A percentile compares a stretch with the other conserved stretches of the same genome.
Conservation (phyloP, 345 rosid species). For the Heritiera fomes region DNA sequence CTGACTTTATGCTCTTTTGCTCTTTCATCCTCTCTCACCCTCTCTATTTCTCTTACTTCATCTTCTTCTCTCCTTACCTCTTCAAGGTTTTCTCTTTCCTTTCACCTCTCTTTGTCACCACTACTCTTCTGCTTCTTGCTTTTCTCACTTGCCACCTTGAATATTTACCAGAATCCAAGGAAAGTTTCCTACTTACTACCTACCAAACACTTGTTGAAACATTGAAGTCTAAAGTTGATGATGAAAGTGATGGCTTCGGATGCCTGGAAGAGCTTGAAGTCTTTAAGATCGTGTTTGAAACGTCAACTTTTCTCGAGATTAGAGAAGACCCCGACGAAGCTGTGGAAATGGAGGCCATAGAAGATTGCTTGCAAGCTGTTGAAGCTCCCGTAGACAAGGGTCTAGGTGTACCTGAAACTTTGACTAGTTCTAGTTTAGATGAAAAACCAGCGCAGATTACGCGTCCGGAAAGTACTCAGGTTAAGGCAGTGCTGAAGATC, state of each 20-base stretch:
- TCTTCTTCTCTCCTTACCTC: constrained; percentile 72
- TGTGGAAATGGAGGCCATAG: constrained; percentile 23
- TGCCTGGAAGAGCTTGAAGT: constrained; percentile 55
- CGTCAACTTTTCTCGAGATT: constrained; percentile 31
- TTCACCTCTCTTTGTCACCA: constrained; percentile 80
- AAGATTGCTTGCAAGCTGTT: neutral
- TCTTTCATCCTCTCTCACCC: constrained; percentile 63
- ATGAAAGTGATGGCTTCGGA: constrained; percentile 31
- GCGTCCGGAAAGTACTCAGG: neutral
- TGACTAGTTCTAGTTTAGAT: neutral
- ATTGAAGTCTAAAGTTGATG: constrained; percentile 41
- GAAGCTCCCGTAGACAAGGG: constrained; percentile 33
- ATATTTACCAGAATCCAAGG: constrained; percentile 40
- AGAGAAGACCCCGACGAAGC: constrained; percentile 20
- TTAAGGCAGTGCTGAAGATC: constrained; percentile 29
- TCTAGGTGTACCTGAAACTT: neutral
- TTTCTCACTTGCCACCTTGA: constrained; percentile 41
- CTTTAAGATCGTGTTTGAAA: constrained; percentile 65
- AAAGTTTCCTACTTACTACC: constrained; percentile 37
- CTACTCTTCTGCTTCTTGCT: constrained; percentile 66
- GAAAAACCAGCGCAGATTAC: neutral
- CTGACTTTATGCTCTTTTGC: constrained; percentile 46
- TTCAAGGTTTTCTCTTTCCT: constrained; percentile 76
- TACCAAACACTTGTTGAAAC: constrained; percentile 43
- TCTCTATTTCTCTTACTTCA: constrained; percentile 47